Evolutionary conservation across 768 basidiomycete species (phyloP).

Genomic region (Trametes cinnabarina): DNA sequence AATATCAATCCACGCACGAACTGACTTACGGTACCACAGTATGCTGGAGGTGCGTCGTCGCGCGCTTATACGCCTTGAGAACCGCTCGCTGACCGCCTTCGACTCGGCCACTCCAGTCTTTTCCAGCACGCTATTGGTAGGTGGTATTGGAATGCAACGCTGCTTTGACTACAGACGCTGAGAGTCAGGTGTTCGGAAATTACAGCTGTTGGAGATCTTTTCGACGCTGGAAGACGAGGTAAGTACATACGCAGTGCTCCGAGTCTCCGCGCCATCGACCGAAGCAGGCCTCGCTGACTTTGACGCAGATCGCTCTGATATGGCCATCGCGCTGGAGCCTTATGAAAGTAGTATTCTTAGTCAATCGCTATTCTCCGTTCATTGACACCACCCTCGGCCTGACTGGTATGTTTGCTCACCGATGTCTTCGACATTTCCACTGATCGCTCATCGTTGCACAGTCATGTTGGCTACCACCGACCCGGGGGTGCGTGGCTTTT

Average conservation of each 20-base stretch:
- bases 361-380: slow-evolving; percentile 7
- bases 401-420: not conserved
- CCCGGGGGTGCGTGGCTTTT: not conserved
- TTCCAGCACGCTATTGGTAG: not conserved
- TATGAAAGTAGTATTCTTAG: not conserved
- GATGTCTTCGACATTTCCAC: no score
- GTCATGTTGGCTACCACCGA: not conserved
- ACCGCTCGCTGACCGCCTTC: no score
- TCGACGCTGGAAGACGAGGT: not conserved
- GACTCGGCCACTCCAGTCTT: no score
- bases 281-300: not conserved
- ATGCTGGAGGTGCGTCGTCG: not conserved
- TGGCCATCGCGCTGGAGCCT: slow-evolving; percentile 6
- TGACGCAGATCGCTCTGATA: not conserved
- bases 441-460: not conserved
- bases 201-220: not conserved
- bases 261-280: no score
- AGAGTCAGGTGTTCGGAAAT: no score
- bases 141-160: no score
- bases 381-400: not conserved
- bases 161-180: no score
- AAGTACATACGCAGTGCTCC: not conserved
- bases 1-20: no score
- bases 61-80: not conserved
- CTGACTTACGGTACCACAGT: not conserved